Evolutionary conservation across 2,329 filamentous ascomycete genomes (phyloP).

Genomic region (Akanthomyces lecanii): DNA sequence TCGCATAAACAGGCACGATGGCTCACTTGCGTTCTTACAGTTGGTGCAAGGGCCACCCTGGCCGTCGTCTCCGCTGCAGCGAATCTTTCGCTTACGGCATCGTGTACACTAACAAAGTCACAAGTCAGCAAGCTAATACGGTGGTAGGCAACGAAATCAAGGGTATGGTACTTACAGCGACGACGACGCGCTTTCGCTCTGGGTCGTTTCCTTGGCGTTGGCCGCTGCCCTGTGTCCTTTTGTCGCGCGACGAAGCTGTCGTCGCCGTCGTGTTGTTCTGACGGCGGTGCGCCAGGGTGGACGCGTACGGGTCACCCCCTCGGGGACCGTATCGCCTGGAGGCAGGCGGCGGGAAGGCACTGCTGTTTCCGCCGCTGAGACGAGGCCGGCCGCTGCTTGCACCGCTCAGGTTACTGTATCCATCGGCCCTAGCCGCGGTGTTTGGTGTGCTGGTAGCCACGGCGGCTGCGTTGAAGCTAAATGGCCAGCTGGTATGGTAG

Average conservation of each 20-base stretch:
- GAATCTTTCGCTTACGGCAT: constrained; percentile 90
- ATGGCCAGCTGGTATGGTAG: neutral
- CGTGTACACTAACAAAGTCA: constrained; percentile 64
- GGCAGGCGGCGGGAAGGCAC: neutral
- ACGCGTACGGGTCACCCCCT: constrained; percentile 2
- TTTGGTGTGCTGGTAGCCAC: neutral
- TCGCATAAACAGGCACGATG: constrained; percentile 74
- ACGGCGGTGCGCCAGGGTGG: neutral
- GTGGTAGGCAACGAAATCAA: neutral
- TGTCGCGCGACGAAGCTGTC: neutral
- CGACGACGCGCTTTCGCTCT: neutral
- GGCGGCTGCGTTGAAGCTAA: neutral
- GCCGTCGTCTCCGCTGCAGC: constrained; percentile 81
- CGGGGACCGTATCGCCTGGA: neutral
- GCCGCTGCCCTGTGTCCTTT: neutral
- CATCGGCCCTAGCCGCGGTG: neutral
- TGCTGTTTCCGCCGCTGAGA: neutral
- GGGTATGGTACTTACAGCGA: neutral
- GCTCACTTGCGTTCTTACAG: constrained; percentile 69
- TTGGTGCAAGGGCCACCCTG: constrained; percentile 76
- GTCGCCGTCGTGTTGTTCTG: neutral
- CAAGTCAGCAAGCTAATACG: neutral
- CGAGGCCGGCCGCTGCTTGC: neutral
- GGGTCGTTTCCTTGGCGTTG: neutral
- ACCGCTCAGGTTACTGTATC: no score